Conservation (phyloP, 2,329 filamentous ascomycete species). For the Camptophora hylomeconis region DNA sequence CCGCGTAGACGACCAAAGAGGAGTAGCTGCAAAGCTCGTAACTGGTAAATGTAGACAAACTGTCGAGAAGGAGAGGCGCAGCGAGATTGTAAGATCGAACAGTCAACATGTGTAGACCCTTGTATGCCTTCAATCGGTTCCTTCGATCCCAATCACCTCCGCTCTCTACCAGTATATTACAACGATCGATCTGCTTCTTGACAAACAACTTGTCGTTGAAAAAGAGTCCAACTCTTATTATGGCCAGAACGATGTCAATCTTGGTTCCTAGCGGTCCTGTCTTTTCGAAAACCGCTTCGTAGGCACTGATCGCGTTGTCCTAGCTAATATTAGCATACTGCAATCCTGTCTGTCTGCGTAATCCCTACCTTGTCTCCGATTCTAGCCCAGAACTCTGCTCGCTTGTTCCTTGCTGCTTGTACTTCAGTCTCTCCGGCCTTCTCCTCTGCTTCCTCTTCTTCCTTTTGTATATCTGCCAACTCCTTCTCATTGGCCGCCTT, state of each 20-base stretch:
- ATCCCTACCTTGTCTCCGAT: slow-evolving; percentile 78
- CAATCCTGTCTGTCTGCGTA: neutral
- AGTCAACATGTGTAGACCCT: slow-evolving; percentile 84
- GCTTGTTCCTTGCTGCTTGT: slow-evolving; percentile 80
- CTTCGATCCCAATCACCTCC: slow-evolving; percentile 97
- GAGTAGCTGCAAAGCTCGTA: slow-evolving; percentile 98
- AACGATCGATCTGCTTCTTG: slow-evolving; percentile 86
- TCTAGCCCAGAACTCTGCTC: slow-evolving; percentile 89
- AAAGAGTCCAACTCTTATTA: slow-evolving; percentile 91
- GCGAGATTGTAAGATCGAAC: slow-evolving; percentile 81
- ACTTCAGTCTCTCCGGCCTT: slow-evolving; percentile 95
- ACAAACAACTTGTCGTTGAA: slow-evolving; percentile 86
- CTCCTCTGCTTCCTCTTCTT: slow-evolving; percentile 87
- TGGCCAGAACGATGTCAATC: slow-evolving; percentile 91
- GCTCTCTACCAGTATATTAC: slow-evolving; percentile 78
- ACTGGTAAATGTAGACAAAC: slow-evolving; percentile 93
- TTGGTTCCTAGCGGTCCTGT: slow-evolving; percentile 93
- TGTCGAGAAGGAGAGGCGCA: slow-evolving; percentile 88
- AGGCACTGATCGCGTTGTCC: slow-evolving; percentile 88
- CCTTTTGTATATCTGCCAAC: slow-evolving; percentile 64
- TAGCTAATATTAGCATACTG: slow-evolving; percentile 23
- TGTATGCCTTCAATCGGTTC: slow-evolving; percentile 97
- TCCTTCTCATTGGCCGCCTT: slow-evolving; percentile 67
- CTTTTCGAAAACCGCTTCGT: slow-evolving; percentile 90
- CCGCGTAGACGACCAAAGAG: slow-evolving; percentile 84